Conservation (phyloP, 2,329 filamentous ascomycete genomes). For the Mariannaea elegans region DNA sequence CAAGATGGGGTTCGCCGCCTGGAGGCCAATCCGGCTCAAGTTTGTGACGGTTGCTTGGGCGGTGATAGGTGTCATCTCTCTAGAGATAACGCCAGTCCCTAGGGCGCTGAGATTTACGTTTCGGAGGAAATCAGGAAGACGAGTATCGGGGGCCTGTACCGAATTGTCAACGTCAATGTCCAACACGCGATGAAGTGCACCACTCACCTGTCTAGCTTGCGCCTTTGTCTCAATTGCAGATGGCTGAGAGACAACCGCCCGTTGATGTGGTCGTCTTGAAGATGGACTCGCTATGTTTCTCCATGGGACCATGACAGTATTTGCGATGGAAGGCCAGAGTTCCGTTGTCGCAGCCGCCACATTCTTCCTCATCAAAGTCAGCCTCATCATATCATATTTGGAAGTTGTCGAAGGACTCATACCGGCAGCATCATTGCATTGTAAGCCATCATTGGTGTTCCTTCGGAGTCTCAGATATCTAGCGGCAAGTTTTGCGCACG, state of each 20-base stretch:
- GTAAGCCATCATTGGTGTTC: constrained; percentile 36
- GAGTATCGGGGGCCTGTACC: constrained; percentile 25
- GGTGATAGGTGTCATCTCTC: constrained; percentile 23
- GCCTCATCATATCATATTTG: constrained; percentile 21
- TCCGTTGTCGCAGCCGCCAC: constrained; percentile 55
- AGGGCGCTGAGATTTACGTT: constrained; percentile 25
- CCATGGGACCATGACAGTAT: constrained; percentile 50
- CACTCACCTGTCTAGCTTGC: constrained; percentile 30
- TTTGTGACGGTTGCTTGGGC: constrained; percentile 33
- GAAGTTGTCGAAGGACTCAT: constrained; percentile 21
- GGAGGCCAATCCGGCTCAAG: constrained; percentile 42
- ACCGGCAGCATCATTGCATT: constrained; percentile 44
- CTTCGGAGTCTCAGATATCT: constrained; percentile 20
- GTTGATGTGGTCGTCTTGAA: constrained; percentile 20
- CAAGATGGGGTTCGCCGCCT: constrained; percentile 40
- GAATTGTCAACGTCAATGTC: constrained; percentile 22
- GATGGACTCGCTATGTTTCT: constrained; percentile 25
- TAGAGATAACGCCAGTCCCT: constrained; percentile 11
- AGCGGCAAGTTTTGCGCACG: not conserved
- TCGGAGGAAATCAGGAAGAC: constrained; percentile 43
- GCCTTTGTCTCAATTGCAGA: constrained; percentile 17
- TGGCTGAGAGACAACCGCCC: constrained; percentile 9
- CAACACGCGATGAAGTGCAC: constrained; percentile 5
- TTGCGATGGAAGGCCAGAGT: constrained; percentile 57
- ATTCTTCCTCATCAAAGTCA: constrained; percentile 42